These are phyloP conservation scores for Pythium chondricola DNA, from an alignment of 352 stramenopile genomes.

Conservation along the genomic window DNA sequence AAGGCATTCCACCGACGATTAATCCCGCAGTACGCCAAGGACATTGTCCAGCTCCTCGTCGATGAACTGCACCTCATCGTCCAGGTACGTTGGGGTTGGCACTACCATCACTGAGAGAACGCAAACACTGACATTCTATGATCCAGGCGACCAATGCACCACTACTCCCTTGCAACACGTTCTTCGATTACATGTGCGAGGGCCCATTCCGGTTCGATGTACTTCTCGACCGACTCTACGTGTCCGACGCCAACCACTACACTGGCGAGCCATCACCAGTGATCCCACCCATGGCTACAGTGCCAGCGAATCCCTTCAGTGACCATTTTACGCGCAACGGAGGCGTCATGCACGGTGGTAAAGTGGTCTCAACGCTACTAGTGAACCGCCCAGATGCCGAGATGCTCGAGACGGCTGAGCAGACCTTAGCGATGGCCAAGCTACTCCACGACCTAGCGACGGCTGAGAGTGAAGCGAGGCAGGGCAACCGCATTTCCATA, in stretches of 20 bases:
- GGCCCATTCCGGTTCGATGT: slow-evolving; percentile 38
- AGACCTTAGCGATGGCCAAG: slow-evolving; percentile 74
- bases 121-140: too few relatives aligned
- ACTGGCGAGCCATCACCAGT: slow-evolving; percentile 15
- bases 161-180: slow-evolving; percentile 38
- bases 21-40: slow-evolving; percentile 39
- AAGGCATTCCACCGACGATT: slow-evolving; percentile 51
- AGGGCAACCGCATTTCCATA: slow-evolving; percentile 57
- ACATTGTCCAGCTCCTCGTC: slow-evolving; percentile 35
- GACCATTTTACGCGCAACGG: slow-evolving; percentile 51
- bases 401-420: slow-evolving; percentile 50
- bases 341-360: slow-evolving; percentile 34
- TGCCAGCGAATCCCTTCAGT: slow-evolving; percentile 34
- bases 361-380: slow-evolving; percentile 29
- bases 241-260: slow-evolving; percentile 31
- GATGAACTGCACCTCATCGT: slow-evolving; percentile 42
- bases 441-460: slow-evolving; percentile 66
- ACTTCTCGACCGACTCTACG: slow-evolving; percentile 35
- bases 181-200: slow-evolving; percentile 51
- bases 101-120: too few relatives aligned
- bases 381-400: slow-evolving; percentile 31
- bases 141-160: too few relatives aligned
- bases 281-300: slow-evolving; percentile 6
- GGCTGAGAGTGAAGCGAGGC: slow-evolving; percentile 54
- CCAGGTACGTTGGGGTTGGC: too few relatives aligned